A percentile compares a stretch with the other conserved stretches of the same genome.
phyloP scores from a whole-genome alignment of 352 stramenopile genomes.

The Globisporangium parvum region DNA sequence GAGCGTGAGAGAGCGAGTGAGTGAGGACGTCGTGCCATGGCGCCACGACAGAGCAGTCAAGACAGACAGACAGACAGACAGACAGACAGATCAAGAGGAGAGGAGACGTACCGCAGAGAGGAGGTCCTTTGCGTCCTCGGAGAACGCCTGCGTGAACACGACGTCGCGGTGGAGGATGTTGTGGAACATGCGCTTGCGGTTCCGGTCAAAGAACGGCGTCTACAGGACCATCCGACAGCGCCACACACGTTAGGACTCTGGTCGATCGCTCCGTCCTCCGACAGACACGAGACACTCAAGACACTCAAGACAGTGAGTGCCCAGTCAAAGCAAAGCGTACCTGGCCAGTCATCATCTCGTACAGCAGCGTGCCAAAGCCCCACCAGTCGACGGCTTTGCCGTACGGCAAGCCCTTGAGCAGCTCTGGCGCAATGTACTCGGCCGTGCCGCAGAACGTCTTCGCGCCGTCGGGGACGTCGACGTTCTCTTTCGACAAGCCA shows the following conservation, averaged over 20 bases:
- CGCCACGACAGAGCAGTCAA: too few species aligned
- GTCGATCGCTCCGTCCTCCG: too few species aligned
- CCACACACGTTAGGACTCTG: not conserved
- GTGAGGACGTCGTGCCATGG: too few species aligned
- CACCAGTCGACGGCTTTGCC: slow-evolving; percentile 92
- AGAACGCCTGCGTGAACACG: slow-evolving; percentile 84
- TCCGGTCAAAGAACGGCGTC: slow-evolving; percentile 94
- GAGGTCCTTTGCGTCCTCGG: slow-evolving; percentile 81
- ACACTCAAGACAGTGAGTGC: too few species aligned
- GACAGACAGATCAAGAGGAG: not conserved
- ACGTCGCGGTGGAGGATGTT: slow-evolving; percentile 90
- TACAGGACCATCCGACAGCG: slow-evolving; percentile 11
- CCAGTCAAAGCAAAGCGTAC: slow-evolving; percentile 6
- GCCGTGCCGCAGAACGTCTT: slow-evolving; percentile 92
- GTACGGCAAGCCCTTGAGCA: slow-evolving; percentile 88
- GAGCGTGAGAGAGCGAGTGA: not conserved
- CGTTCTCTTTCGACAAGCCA: slow-evolving; percentile 90
- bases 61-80: too few species aligned
- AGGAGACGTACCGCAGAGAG: slow-evolving; percentile 45
- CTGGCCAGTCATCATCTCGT: slow-evolving; percentile 93
- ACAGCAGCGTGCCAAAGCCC: slow-evolving; percentile 90
- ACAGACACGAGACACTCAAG: too few species aligned
- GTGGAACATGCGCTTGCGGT: slow-evolving; percentile 94
- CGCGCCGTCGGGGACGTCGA: slow-evolving; percentile 80
- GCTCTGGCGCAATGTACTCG: slow-evolving; percentile 90